Evolutionary conservation across 164 flowering plant genomes (phyloP).

Genomic region (Tinospora cordifolia): DNA sequence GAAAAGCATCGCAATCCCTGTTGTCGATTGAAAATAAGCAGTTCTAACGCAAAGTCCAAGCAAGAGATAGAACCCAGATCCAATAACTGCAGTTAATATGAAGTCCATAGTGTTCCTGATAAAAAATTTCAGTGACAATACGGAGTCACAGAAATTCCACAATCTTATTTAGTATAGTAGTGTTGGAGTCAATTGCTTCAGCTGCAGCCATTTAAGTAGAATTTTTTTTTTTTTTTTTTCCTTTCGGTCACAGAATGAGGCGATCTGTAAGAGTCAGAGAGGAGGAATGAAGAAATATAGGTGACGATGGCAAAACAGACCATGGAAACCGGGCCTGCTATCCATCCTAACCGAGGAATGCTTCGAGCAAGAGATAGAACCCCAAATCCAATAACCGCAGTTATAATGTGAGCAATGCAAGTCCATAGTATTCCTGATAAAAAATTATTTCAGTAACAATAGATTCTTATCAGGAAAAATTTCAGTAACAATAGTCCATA

Average conservation of each 20-base stretch:
- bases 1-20: constrained; percentile 53
- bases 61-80: no score
- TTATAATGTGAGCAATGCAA: constrained; percentile 65
- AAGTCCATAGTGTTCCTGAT: no score
- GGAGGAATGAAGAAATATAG: constrained; percentile 35
- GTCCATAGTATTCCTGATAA: constrained; percentile 57
- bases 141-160: no score
- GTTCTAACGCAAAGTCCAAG: constrained; percentile 40
- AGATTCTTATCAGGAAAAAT: no score
- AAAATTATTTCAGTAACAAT: neutral
- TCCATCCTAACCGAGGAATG: constrained; percentile 69
- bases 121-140: no score
- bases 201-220: constrained; percentile 56
- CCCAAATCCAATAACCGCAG: constrained; percentile 78
- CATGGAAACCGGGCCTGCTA: constrained; percentile 54
- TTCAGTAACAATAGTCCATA: no score
- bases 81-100: no score
- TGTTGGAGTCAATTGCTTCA: no score
- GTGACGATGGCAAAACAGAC: constrained; percentile 50
- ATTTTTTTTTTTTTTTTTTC: no score
- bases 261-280: constrained; percentile 46
- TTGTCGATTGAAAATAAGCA: constrained; percentile 40
- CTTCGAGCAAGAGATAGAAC: constrained; percentile 79
- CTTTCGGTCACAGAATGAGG: constrained; percentile 50
- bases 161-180: no score